Base-by-base conservation (phyloP, 1,284 basidiomycete genomes). In the Anthracocystis walkeri region DNA sequence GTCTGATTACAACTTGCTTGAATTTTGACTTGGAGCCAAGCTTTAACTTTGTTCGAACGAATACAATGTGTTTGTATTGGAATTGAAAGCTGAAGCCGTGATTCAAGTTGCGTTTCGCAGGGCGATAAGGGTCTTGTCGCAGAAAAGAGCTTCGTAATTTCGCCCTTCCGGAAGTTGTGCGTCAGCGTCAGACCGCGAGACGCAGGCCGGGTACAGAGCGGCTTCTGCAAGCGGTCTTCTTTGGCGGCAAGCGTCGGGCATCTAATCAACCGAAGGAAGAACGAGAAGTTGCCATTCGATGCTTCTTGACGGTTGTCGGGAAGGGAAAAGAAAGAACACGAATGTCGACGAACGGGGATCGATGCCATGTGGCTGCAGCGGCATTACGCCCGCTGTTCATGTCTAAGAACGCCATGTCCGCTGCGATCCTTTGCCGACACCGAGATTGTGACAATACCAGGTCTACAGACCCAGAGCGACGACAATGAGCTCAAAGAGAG, bases 331-430 rank as follows among this genome's bases (percentile, higher is more conserved):
- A 7, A 25, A 25, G 44, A 10, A 45, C 11, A 10, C 25, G 4
- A 18, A 46, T 27, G 45, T 8, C 18, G 16, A 31, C 11, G 12
- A 8, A 49, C 29, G 48, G 29, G 18, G 18, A 31, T 33, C 29
- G 48, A 31, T 20, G 48, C 48, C 48, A 49, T 49, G 27, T 49
- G 48, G 27, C 35, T 38, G 35, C 48, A 7, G 27, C 29, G 48
- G 14, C 48, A 33, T 12, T 48, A 18, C 25, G 25, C 46, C 27
- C 46, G 16, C 11, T 7, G 16, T 48, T n/a, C 46, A 27, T n/a
- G 27, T 31, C 11, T 31, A 29, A 10, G 18, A 8, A 31, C 18
- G 46, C 27, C 25, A 48, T 10, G 10, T 31, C 27, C 29, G 10
- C 31, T 20, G 48, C 48, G 48, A 18, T 29, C 20, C 27, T 49